Conservation (phyloP, 768 basidiomycete species). For the Trametes maxima region DNA sequence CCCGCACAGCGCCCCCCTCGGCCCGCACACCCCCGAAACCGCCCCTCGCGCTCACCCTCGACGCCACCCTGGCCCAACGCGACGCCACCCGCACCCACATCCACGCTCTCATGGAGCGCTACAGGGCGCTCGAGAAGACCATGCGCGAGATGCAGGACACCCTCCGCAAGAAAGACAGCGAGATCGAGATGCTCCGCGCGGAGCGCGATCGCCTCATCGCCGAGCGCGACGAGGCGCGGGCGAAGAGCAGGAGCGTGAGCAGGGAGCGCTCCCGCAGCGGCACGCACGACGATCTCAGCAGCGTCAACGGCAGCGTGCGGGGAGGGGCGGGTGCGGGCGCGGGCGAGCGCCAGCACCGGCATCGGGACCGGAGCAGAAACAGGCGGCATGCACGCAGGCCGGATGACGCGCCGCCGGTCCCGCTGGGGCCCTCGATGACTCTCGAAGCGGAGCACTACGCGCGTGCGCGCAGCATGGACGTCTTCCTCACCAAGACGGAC, state of each 20-base stretch:
- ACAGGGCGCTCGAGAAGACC: constrained; percentile 61
- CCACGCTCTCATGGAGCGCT: constrained; percentile 55
- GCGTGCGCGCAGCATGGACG: constrained; percentile 58
- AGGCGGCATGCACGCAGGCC: constrained; percentile 23
- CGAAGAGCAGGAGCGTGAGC: constrained; percentile 26
- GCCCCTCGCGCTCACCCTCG: constrained; percentile 2
- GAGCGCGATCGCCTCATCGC: constrained; percentile 38
- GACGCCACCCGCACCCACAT: constrained; percentile 18
- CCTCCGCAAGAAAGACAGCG: constrained; percentile 57
- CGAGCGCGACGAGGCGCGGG: constrained; percentile 31
- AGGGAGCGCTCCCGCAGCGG: constrained; percentile 14
- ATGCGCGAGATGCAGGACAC: constrained; percentile 66
- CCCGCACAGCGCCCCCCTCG: constrained; percentile 22
- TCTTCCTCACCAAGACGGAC: constrained; percentile 75
- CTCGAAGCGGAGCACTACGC: constrained; percentile 57
- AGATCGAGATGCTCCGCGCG: constrained; percentile 56
- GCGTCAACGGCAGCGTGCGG: background rate
- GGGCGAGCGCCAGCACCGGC: constrained; percentile 15
- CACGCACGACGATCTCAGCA: constrained; percentile 12
- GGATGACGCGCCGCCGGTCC: constrained; percentile 29
- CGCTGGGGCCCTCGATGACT: constrained; percentile 21
- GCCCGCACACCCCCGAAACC: constrained; percentile 26
- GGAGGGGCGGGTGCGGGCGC: background rate
- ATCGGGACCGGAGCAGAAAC: constrained; percentile 26
- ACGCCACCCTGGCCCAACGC: constrained; percentile 14